Evolutionary conservation across 2,329 filamentous ascomycete species (phyloP).

Genomic region (Chrysoporthe cubensis): DNA sequence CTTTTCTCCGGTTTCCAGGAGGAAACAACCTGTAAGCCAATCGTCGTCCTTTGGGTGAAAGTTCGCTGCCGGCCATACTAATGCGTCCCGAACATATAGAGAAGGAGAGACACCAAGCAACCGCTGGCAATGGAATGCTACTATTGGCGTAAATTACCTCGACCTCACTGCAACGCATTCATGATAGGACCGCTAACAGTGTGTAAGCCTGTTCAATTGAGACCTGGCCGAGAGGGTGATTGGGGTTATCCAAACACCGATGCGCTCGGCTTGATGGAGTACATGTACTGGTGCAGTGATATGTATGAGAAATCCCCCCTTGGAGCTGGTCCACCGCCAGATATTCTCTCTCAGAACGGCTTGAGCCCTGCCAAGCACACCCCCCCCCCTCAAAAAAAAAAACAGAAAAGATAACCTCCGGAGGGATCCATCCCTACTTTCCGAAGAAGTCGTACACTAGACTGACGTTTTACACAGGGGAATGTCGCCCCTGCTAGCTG

Average conservation of each 20-base stretch:
- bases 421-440: neutral
- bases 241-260: slow-evolving; percentile 51
- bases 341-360: neutral
- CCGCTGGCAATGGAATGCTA: slow-evolving; percentile 40
- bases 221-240: slow-evolving; percentile 42
- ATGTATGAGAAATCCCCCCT: neutral
- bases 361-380: too few relatives aligned
- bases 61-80: neutral
- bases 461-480: neutral
- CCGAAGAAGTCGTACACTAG: neutral
- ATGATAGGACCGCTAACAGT: neutral
- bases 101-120: slow-evolving; percentile 10
- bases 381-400: too few relatives aligned
- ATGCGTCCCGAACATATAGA: neutral
- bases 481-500: slow-evolving; percentile 39
- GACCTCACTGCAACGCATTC: neutral
- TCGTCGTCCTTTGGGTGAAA: neutral
- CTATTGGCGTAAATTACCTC: slow-evolving; percentile 37
- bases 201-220: slow-evolving; percentile 36
- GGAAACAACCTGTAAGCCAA: slow-evolving; percentile 19
- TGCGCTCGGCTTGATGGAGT: slow-evolving; percentile 56
- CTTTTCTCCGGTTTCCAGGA: slow-evolving; percentile 22
- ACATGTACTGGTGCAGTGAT: slow-evolving; percentile 39
- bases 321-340: neutral
- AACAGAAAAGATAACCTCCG: too few relatives aligned